These are phyloP conservation scores for Fusarium pseudoanthophilum DNA, from an alignment of 2,329 filamentous ascomycete genomes.

Conservation along the genomic window DNA sequence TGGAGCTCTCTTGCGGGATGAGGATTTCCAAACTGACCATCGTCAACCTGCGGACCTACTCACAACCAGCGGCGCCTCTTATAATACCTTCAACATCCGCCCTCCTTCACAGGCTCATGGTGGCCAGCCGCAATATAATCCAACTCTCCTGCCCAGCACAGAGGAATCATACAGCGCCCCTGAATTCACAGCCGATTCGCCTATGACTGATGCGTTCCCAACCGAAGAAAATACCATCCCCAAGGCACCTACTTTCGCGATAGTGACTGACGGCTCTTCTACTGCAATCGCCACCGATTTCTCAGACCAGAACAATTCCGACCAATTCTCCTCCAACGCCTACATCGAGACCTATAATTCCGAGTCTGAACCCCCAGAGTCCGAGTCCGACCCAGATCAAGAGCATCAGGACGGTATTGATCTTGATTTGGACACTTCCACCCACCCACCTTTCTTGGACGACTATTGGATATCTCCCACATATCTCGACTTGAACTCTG, in stretches of 20 bases:
- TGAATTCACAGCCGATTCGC: conserved; percentile 21
- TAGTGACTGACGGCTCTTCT: conserved; percentile 6
- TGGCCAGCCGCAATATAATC: conserved; percentile 6
- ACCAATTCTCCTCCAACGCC: conserved; percentile 6
- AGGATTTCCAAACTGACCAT: conserved; percentile 33
- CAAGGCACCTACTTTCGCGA: conserved; percentile 19
- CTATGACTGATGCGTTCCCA: conserved; percentile 37
- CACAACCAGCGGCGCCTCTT: conserved; percentile 10
- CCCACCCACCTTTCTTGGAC: conserved; percentile 10
- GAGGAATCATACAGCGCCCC: conserved; percentile 17
- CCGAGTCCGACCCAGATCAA: conserved; percentile 9
- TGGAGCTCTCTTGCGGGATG: conserved; percentile 33
- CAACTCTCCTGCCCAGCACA: conserved; percentile 1
- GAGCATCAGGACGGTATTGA: conserved; percentile 15
- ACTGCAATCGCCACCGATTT: neutral
- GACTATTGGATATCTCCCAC: conserved; percentile 10
- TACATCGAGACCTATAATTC: neutral
- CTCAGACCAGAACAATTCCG: conserved; percentile 8
- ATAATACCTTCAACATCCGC: conserved; percentile 4
- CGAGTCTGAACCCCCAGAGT: conserved; percentile 12
- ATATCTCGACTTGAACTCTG: conserved; percentile 13
- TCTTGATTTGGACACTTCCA: conserved; percentile 13
- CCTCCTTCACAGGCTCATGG: conserved; percentile 14
- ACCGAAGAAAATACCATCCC: conserved; percentile 18
- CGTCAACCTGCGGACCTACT: conserved; percentile 8